phyloP scores from a whole-genome alignment of 495 filamentous ascomycete genomes.

The Mycothermus thermophilus region DNA sequence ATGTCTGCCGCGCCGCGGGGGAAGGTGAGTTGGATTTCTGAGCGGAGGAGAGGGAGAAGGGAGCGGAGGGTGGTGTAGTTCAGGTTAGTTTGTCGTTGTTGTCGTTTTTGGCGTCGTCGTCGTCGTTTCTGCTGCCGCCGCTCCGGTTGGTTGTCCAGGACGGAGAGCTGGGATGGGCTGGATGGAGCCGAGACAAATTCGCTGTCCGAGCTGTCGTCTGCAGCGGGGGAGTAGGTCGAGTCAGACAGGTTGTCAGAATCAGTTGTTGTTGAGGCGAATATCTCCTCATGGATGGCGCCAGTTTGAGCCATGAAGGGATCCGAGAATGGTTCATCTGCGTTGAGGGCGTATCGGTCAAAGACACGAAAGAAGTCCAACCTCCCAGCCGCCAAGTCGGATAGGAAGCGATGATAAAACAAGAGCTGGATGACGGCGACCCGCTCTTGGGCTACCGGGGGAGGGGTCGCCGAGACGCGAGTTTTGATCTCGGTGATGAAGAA shows the following conservation, averaged over 20 bases:
- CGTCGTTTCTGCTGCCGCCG: too few species aligned
- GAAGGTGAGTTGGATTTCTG: constrained; percentile 41
- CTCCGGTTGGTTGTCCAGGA: too few species aligned
- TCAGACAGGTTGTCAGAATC: constrained; percentile 9
- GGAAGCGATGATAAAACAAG: constrained; percentile 80
- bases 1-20: constrained; percentile 36
- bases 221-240: constrained; percentile 3
- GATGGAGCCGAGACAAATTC: constrained; percentile 15
- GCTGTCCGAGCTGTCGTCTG: neutral
- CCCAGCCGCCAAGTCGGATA: constrained; percentile 57
- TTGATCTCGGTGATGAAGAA: constrained; percentile 84
- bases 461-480: constrained; percentile 48
- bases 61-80: constrained; percentile 28
- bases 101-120: too few species aligned
- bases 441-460: constrained; percentile 55
- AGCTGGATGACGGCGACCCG: constrained; percentile 73
- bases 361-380: constrained; percentile 53
- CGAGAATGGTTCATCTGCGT: constrained; percentile 50
- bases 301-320: constrained; percentile 73
- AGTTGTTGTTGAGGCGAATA: constrained; percentile 31
- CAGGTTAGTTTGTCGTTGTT: too few species aligned
- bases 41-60: constrained; percentile 24
- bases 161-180: constrained; percentile 23
- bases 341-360: constrained; percentile 54
- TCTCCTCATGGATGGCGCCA: constrained; percentile 48